phyloP scores from a whole-genome alignment of 192 early-diverging fungal species.

The Powellomyces hirtus region DNA sequence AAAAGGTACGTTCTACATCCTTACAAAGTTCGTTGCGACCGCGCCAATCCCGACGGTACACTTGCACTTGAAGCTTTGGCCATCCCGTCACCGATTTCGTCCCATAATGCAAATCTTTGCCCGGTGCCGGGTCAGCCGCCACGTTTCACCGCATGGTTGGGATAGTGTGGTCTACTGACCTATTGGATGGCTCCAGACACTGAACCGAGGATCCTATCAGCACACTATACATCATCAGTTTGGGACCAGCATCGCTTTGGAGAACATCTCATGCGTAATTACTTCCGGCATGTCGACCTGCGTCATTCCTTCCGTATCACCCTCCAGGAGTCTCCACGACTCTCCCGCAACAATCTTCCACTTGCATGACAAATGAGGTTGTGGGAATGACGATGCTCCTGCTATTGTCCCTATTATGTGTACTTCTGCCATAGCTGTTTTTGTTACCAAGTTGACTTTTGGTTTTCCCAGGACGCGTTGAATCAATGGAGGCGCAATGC shows the following conservation, averaged over 20 bases:
- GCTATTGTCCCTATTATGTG: slow-evolving; percentile 44
- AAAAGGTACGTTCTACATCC: background rate
- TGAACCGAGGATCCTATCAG: slow-evolving; percentile 40
- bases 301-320: slow-evolving; percentile 41
- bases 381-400: slow-evolving; percentile 50
- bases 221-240: background rate
- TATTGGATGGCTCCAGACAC: slow-evolving; percentile 58
- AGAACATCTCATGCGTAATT: background rate
- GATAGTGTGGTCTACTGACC: slow-evolving; percentile 29
- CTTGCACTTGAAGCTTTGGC: slow-evolving; percentile 58
- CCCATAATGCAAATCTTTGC: slow-evolving; percentile 57
- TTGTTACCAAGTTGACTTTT: too few species aligned
- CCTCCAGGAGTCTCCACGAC: slow-evolving; percentile 48
- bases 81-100: slow-evolving; percentile 51
- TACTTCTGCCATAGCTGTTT: slow-evolving; percentile 59
- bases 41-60: slow-evolving; percentile 48
- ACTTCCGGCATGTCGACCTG: slow-evolving; percentile 49
- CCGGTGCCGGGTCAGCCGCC: background rate
- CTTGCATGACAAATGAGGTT: slow-evolving; percentile 39
- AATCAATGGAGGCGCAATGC: too few species aligned
- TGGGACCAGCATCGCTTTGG: background rate
- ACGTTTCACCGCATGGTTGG: background rate
- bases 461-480: too few species aligned
- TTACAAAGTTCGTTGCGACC: slow-evolving; percentile 56
- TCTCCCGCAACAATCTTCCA: slow-evolving; percentile 45